These are phyloP conservation scores for Mrakia gelida DNA, from an alignment of 768 basidiomycete genomes.

Conservation along the genomic window DNA sequence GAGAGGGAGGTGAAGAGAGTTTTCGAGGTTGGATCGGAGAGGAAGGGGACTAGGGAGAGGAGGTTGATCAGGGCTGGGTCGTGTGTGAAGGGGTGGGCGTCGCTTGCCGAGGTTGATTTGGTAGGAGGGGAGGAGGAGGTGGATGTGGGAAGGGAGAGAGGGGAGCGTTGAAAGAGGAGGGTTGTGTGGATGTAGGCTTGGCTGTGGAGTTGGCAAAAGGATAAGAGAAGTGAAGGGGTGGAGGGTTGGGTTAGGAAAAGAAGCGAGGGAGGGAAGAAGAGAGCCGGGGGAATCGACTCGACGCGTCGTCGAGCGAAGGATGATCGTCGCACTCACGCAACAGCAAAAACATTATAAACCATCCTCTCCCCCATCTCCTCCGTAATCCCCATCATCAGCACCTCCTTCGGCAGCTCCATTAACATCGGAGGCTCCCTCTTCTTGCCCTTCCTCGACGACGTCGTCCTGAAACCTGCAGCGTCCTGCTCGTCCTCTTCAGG, in stretches of 20 bases:
- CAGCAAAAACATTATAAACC: constrained; percentile 63
- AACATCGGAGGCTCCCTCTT: constrained; percentile 51
- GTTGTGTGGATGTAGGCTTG: constrained; percentile 27
- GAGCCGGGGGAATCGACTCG: neutral
- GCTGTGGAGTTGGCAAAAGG: neutral
- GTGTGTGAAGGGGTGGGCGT: neutral
- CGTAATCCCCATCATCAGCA: constrained; percentile 47
- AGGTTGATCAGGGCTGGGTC: constrained; percentile 18
- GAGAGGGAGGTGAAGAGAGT: constrained; percentile 6
- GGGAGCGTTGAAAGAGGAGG: constrained; percentile 22
- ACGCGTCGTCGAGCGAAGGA: neutral
- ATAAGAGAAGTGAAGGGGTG: neutral
- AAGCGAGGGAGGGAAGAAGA: neutral
- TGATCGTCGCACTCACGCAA: constrained; percentile 55
- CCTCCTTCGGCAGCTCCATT: constrained; percentile 19
- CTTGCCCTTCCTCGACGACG: constrained; percentile 48
- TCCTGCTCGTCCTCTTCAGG: constrained; percentile 27
- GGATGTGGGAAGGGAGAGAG: neutral
- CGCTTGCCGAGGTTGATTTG: neutral
- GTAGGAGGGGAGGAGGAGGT: neutral
- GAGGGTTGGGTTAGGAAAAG: neutral
- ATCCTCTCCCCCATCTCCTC: constrained; percentile 45
- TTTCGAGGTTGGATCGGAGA: constrained; percentile 22
- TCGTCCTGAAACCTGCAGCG: constrained; percentile 1
- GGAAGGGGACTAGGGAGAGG: constrained; percentile 30